phyloP scores from a whole-genome alignment of 192 early-diverging fungal species.

The Backusella tuberculispora region DNA sequence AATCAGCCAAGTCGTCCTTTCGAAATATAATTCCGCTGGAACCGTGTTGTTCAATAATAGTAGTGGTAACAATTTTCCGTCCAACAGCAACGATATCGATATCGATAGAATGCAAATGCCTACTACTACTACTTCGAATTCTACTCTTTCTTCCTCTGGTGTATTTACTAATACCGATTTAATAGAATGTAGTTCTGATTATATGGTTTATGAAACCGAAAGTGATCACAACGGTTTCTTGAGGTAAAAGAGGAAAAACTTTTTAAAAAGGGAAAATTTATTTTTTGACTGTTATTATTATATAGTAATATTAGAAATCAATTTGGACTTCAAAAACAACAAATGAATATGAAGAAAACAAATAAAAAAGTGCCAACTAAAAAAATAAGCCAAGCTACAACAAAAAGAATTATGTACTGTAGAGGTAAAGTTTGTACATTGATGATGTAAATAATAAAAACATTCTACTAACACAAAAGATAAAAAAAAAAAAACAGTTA shows the following conservation, averaged over 20 bases:
- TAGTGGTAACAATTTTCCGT: not conserved
- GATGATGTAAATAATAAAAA: not conserved
- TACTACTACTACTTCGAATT: not conserved
- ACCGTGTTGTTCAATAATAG: not conserved
- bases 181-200: not conserved
- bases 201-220: not conserved
- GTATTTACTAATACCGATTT: no score
- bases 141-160: not conserved
- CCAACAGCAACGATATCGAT: not conserved
- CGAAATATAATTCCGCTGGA: slow-evolving; percentile 7
- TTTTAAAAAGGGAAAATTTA: not conserved
- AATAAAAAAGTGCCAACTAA: not conserved
- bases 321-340: slow-evolving; percentile 3
- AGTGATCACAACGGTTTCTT: slow-evolving; percentile 7
- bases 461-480: not conserved
- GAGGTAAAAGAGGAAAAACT: not conserved
- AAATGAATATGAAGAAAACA: not conserved
- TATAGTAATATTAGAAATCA: slow-evolving; percentile 12
- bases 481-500: not conserved
- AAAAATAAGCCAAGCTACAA: not conserved
- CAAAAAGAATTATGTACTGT: slow-evolving; percentile 24
- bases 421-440: not conserved
- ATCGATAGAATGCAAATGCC: not conserved
- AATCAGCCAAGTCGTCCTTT: not conserved
- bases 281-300: not conserved